These are phyloP conservation scores for Forsythia viridissima DNA, from an alignment of 257 asterid genomes.

Conservation along the genomic window DNA sequence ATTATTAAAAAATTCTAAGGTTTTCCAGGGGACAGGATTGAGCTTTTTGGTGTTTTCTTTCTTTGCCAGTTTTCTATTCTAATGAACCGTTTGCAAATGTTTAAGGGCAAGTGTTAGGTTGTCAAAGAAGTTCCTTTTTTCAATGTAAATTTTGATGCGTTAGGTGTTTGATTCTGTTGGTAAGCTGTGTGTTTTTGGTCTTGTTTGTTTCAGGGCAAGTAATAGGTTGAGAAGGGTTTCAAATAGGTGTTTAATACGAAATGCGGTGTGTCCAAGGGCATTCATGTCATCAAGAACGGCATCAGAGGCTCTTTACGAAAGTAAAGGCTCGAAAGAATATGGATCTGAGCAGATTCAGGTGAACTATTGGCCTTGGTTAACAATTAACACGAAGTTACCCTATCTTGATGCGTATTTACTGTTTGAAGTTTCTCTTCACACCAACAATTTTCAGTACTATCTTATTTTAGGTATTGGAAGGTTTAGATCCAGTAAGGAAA, in stretches of 20 bases:
- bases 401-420: conserved; percentile 1
- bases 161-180: conserved; percentile 3
- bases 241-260: conserved; percentile 37
- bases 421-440: conserved; percentile 5
- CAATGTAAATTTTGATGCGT: not conserved
- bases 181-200: conserved; percentile 13
- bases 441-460: conserved; percentile 7
- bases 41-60: not conserved
- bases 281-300: conserved; percentile 71
- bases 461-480: conserved; percentile 79
- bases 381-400: conserved; percentile 13
- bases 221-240: conserved; percentile 48
- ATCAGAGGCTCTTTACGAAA: conserved; percentile 62
- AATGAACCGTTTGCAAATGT: not conserved
- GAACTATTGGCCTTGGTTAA: conserved; percentile 26
- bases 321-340: conserved; percentile 59
- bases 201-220: conserved; percentile 50
- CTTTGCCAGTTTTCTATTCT: not conserved
- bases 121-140: conserved; percentile 6
- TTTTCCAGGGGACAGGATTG: not conserved
- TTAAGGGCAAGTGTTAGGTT: not conserved
- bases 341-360: conserved; percentile 99
- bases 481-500: conserved; percentile 91
- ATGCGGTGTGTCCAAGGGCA: conserved; percentile 55
- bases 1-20: not conserved